A percentile compares a stretch with the other conserved stretches of the same genome.
These are phyloP conservation scores for Rhizopogon vulgaris DNA, from an alignment of 768 basidiomycete genomes.

Conservation along the genomic window DNA sequence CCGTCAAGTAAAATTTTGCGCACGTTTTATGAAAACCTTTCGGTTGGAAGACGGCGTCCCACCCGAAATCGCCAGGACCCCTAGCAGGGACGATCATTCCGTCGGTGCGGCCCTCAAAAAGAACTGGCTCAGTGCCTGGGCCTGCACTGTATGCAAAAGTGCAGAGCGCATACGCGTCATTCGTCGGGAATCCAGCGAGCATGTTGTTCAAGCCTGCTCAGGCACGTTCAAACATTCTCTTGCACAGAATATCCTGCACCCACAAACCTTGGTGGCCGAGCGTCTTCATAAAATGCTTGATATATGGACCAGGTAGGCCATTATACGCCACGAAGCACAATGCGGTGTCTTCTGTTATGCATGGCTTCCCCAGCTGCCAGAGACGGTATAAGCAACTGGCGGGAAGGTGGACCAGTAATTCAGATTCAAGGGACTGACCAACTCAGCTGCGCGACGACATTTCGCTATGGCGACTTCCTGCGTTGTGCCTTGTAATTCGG, in stretches of 20 bases:
- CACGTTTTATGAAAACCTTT: conserved; percentile 74
- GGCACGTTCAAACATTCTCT: background rate
- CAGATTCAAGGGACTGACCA: conserved; percentile 36
- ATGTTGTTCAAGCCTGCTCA: conserved; percentile 70
- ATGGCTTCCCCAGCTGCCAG: conserved; percentile 41
- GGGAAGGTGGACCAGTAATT: background rate
- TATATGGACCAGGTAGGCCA: conserved; percentile 94
- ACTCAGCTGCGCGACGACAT: conserved; percentile 77
- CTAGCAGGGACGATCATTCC: conserved; percentile 86
- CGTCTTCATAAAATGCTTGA: conserved; percentile 84
- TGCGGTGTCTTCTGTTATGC: conserved; percentile 90
- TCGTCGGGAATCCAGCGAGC: conserved; percentile 69
- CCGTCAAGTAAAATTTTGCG: background rate
- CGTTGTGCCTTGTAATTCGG: conserved; percentile 91
- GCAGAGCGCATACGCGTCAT: conserved; percentile 83
- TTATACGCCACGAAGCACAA: conserved; percentile 84
- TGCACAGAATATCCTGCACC: background rate
- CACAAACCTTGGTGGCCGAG: conserved; percentile 77
- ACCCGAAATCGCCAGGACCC: conserved; percentile 78
- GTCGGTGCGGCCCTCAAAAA: conserved; percentile 84
- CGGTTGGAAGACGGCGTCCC: conserved; percentile 86
- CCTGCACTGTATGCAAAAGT: conserved; percentile 94
- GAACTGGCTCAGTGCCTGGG: conserved; percentile 69
- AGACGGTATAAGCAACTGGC: background rate
- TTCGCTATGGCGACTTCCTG: conserved; percentile 87